A percentile compares a stretch with the other conserved stretches of the same genome.
phyloP scores from a whole-genome alignment of 2,329 filamentous ascomycete genomes.

The Cladosporium sp. region DNA sequence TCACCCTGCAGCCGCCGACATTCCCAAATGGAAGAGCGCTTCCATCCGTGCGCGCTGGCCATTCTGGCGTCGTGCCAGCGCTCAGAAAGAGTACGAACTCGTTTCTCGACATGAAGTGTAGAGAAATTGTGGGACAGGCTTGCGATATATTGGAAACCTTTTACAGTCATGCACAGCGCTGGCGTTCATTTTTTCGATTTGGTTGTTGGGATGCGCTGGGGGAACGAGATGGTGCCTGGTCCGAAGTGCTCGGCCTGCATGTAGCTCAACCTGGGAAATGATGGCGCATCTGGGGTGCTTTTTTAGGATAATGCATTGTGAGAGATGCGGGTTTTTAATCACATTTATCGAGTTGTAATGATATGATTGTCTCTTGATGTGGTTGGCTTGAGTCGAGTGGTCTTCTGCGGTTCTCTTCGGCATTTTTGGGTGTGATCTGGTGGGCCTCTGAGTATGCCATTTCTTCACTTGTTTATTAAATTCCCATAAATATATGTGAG shows the following conservation, averaged over 20 bases:
- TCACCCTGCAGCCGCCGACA: conserved; percentile 23
- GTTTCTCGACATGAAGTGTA: conserved; percentile 35
- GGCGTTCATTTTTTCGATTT: conserved; percentile 14
- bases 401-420: neutral
- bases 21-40: conserved; percentile 31
- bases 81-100: conserved; percentile 36
- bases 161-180: conserved; percentile 14
- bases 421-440: neutral
- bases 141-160: conserved; percentile 8
- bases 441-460: too few relatives aligned
- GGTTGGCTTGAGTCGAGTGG: neutral
- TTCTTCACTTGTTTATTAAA: neutral
- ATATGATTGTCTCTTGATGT: neutral
- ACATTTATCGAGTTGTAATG: conserved; percentile 2
- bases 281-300: neutral
- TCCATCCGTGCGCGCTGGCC: conserved; percentile 29
- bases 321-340: neutral
- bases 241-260: conserved; percentile 26
- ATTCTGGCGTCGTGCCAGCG: conserved; percentile 35
- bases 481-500: neutral
- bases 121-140: conserved; percentile 12
- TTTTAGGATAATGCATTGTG: neutral
- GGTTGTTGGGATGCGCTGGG: neutral
- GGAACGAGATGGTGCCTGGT: neutral
- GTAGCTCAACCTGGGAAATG: neutral